These are phyloP conservation scores for Oidium heveae DNA, from an alignment of 2,329 filamentous ascomycete genomes.

Conservation along the genomic window DNA sequence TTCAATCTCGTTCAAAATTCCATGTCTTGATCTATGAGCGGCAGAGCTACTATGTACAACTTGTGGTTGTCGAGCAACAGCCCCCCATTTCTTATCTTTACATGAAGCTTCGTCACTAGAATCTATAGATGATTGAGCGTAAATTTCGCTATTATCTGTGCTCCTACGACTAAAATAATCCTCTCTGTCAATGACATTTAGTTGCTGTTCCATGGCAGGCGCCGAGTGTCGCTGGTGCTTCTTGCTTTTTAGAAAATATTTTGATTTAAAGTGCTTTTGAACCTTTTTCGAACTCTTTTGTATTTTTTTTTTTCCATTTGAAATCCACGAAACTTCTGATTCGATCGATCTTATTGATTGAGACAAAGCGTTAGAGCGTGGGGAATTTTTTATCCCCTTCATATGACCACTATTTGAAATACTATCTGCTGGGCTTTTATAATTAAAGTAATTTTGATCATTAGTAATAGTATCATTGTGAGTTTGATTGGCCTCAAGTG, in stretches of 20 bases:
- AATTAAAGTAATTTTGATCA: no score
- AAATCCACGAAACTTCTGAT: conserved; percentile 89
- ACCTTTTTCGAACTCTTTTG: conserved; percentile 20
- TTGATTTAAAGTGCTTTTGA: conserved; percentile 12
- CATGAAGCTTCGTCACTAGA: conserved; percentile 15
- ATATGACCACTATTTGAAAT: neutral
- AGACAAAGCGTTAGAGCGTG: conserved; percentile 30
- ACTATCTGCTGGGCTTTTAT: no score
- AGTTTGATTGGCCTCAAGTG: conserved; percentile 15
- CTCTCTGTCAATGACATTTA: conserved; percentile 33
- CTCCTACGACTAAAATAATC: conserved; percentile 42
- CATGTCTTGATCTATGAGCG: conserved; percentile 32
- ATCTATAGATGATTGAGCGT: conserved; percentile 19
- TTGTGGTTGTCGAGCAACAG: conserved; percentile 24
- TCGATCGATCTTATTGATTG: conserved; percentile 85
- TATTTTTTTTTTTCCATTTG: conserved; percentile 33
- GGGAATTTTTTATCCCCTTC: conserved; percentile 19
- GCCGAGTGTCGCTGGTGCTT: conserved; percentile 27
- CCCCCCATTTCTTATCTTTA: conserved; percentile 14
- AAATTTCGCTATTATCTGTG: conserved; percentile 13
- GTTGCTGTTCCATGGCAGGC: conserved; percentile 35
- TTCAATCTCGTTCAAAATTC: conserved; percentile 17
- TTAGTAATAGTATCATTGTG: conserved; percentile 12
- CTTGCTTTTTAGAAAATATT: conserved; percentile 17
- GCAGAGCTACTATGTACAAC: conserved; percentile 33